phyloP scores from a whole-genome alignment of 2,329 filamentous ascomycete genomes.

The Neonectria coccinea region DNA sequence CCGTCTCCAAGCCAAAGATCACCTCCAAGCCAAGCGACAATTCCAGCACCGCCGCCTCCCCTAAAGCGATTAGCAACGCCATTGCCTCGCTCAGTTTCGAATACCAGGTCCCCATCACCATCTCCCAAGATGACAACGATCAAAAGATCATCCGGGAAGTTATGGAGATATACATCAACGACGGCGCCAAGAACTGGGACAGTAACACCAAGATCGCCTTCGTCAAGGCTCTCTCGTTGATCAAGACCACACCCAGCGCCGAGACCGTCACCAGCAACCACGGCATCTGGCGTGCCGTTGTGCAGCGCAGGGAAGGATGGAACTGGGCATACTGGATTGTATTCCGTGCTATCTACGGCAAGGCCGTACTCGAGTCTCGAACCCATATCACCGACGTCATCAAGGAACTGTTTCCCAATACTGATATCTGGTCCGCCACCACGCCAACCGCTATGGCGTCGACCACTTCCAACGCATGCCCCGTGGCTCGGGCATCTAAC shows the following conservation, averaged over 20 bases:
- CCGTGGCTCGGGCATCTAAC: neutral
- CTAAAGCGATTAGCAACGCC: neutral
- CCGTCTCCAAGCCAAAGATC: neutral
- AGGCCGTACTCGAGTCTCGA: neutral
- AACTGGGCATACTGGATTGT: slow-evolving; percentile 26
- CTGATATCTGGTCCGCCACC: slow-evolving; percentile 19
- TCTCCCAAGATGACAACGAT: slow-evolving; percentile 6
- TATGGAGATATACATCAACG: slow-evolving; percentile 10
- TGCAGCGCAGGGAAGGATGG: slow-evolving; percentile 13
- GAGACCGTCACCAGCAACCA: slow-evolving; percentile 9
- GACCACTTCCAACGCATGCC: neutral
- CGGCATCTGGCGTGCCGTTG: slow-evolving; percentile 12
- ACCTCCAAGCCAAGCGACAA: neutral
- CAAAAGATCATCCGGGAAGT: slow-evolving; percentile 6
- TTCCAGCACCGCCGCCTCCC: neutral
- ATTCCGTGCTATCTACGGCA: slow-evolving; percentile 22
- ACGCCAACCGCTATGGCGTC: neutral
- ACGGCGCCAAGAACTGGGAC: slow-evolving; percentile 15
- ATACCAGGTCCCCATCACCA: slow-evolving; percentile 5
- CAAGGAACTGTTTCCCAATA: slow-evolving; percentile 6
- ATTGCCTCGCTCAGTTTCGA: slow-evolving; percentile 8
- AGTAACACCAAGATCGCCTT: slow-evolving; percentile 14
- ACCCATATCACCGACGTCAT: neutral
- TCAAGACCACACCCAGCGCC: slow-evolving; percentile 10
- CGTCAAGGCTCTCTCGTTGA: slow-evolving; percentile 15